phyloP scores from a whole-genome alignment of 1,284 basidiomycete genomes.

The Heterobasidion annosum region DNA sequence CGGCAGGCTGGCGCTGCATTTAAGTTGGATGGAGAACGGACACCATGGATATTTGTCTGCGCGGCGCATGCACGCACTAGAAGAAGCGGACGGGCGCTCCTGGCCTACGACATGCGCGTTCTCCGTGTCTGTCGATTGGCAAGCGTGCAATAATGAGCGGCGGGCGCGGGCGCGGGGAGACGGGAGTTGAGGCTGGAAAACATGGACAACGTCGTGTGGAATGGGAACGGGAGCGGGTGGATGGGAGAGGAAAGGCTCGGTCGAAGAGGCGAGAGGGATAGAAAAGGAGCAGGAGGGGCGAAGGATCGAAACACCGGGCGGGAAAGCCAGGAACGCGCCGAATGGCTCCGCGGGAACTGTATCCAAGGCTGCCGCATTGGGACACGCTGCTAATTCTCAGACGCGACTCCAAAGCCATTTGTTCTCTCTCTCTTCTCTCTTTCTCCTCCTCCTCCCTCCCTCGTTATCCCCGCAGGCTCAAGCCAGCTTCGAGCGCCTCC shows the following conservation, averaged over 20 bases:
- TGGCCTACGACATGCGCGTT: too few relatives aligned
- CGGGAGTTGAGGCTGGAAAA: too few relatives aligned
- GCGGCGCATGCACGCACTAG: too few relatives aligned
- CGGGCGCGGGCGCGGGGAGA: too few relatives aligned
- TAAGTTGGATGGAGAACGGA: too few relatives aligned
- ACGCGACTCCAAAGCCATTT: not conserved
- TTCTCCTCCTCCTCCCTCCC: not conserved
- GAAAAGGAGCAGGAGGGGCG: not conserved
- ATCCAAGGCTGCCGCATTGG: not conserved
- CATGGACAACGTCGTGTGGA: not conserved
- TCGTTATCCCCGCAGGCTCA: not conserved
- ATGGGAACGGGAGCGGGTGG: not conserved
- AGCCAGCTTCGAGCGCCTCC: not conserved
- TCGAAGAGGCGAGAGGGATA: not conserved
- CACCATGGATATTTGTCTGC: too few relatives aligned
- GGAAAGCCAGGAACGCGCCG: not conserved
- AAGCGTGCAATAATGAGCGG: too few relatives aligned
- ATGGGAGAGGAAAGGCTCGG: not conserved
- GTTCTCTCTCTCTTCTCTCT: not conserved
- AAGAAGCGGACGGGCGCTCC: too few relatives aligned
- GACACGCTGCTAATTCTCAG: not conserved
- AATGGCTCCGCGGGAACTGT: not conserved
- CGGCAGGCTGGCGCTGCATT: too few relatives aligned
- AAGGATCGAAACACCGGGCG: not conserved
- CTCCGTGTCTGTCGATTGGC: too few relatives aligned